Base-by-base conservation (phyloP, 768 basidiomycete species). In the Candolleomyces eurysporus region DNA sequence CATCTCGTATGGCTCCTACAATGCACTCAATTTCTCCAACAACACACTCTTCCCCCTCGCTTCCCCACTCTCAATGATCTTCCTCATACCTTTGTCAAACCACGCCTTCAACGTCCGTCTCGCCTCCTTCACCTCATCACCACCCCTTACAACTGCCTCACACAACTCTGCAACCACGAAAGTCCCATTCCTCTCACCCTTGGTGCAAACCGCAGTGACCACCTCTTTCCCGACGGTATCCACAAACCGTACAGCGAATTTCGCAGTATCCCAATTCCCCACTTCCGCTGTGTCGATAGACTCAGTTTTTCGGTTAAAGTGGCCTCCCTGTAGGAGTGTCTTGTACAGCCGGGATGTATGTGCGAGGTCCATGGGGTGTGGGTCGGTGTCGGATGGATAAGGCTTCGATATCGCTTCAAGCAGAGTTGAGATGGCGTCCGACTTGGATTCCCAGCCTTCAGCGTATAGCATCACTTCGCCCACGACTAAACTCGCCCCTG, bases 281-380 rank as follows among this genome's bases (percentile, higher is more conserved):
- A 72, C 65, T 2, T 81, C 66, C 2, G 36, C 36, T 1, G 2
- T 7, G 36, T 83, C 81, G 42, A 96, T 77, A 2, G 80, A 63
- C 21, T 80, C 79, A 2, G 85, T 82, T 0, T 81, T 71, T 36
- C 86, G 88, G 62, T 85, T 87, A 74, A 87, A 97, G 70, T 96
- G 94, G 0, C 95, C 95, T 5, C 95, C 95, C 69, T 96, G 93
- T 1, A 97, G 80, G 6, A 97, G 84, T 6, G 86, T 87, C 71
- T 97, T 97, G 82, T 93, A 96, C 53, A 95, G 69, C 45, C 95
- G 83, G 3, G 91, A 89, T 0, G 89, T 84, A 66, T 94, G 92
- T 1, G 93, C 85, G 13, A 94, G 80, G 68, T 96, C 89, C 61
- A 96, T 89, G 16, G 84, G 82, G 72, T 94, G 92, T 0, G 82